Conservation (phyloP, 768 basidiomycete species). For the Naganishia antarctica region DNA sequence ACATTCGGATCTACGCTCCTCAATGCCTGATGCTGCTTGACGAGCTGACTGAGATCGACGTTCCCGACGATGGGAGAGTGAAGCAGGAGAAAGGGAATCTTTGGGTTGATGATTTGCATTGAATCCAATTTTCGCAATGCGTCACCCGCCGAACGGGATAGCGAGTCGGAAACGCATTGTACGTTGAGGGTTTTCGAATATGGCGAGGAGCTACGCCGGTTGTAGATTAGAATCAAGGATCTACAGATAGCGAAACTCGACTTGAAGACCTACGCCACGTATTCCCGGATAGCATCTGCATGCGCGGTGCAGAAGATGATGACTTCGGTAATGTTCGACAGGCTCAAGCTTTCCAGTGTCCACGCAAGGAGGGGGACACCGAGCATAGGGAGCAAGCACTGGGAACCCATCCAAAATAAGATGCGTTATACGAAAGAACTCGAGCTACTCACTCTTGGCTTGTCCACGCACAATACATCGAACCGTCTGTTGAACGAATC, state of each 20-base stretch:
- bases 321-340: conserved; percentile 94
- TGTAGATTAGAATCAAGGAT: not conserved
- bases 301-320: conserved; percentile 92
- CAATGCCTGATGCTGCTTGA: conserved; percentile 79
- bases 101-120: conserved; percentile 48
- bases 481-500: conserved; percentile 95
- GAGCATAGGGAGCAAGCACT: conserved; percentile 91
- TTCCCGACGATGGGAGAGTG: conserved; percentile 69
- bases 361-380: conserved; percentile 89
- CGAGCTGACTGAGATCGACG: conserved; percentile 80
- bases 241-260: not conserved
- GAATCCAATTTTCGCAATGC: conserved; percentile 48
- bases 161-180: conserved; percentile 41
- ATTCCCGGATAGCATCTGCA: conserved; percentile 74
- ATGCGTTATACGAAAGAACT: not conserved
- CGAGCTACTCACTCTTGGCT: conserved; percentile 66
- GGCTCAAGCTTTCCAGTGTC: conserved; percentile 89
- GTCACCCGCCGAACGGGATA: conserved; percentile 47
- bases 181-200: conserved; percentile 26
- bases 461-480: conserved; percentile 77
- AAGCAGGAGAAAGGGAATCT: conserved; percentile 48
- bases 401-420: not conserved
- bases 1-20: conserved; percentile 82
- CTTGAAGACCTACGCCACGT: conserved; percentile 64
- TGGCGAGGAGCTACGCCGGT: conserved; percentile 18